A percentile compares a stretch with the other conserved stretches of the same genome.
phyloP scores from a whole-genome alignment of 257 asterid genomes.

The Primulina eburnea region DNA sequence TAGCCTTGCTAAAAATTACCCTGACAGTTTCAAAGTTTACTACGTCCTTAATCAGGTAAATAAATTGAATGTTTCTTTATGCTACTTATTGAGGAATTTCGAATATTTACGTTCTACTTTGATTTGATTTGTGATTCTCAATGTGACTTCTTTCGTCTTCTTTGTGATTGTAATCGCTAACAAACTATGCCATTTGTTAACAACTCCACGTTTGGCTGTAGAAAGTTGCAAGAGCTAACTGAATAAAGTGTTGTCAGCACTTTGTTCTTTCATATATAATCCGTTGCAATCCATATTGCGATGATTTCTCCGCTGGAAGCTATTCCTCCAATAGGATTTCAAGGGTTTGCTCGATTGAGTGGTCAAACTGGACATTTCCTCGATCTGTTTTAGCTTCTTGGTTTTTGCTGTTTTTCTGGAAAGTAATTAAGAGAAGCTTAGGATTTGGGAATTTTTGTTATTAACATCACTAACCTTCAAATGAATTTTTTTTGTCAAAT shows the following conservation, averaged over 20 bases:
- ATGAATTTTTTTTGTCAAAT: too few relatives aligned
- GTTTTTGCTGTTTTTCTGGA: background rate
- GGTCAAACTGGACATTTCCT: background rate
- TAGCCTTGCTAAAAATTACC: conserved; percentile 50
- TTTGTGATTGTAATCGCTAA: background rate
- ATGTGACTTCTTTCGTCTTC: background rate
- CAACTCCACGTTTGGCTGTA: background rate
- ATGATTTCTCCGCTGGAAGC: background rate
- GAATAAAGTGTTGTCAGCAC: background rate
- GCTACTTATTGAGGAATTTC: background rate
- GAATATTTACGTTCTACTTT: background rate
- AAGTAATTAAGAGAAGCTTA: background rate
- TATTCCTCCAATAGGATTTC: background rate
- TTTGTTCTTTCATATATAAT: background rate
- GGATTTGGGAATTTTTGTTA: background rate
- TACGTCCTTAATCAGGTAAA: conserved; percentile 82
- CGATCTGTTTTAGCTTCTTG: background rate
- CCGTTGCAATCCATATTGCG: background rate
- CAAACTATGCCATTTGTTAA: background rate
- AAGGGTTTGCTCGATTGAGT: background rate
- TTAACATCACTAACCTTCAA: background rate
- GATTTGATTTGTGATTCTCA: background rate
- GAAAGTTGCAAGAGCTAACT: background rate
- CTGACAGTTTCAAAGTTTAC: conserved; percentile 59
- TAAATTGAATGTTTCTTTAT: conserved; percentile 22